Evolutionary conservation across 176 grass and related monocot genomes (phyloP).

Genomic region (Saccharum officinarum): DNA sequence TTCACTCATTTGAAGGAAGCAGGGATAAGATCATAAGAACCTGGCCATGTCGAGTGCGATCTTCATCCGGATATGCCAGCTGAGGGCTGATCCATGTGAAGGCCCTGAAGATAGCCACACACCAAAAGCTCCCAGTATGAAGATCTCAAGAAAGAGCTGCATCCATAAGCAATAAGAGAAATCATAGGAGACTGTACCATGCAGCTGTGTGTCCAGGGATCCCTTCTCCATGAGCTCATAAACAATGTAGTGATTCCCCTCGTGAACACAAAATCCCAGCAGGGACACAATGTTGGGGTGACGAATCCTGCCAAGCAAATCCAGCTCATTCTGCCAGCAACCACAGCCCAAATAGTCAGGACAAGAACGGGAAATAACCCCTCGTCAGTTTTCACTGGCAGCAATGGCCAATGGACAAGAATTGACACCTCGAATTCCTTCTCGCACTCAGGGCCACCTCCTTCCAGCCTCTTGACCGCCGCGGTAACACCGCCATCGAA

Average conservation of each 20-base stretch:
- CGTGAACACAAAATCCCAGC: constrained; percentile 85
- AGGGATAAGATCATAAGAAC: constrained; percentile 47
- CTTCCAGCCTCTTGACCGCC: constrained; percentile 73
- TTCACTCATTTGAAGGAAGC: constrained; percentile 18
- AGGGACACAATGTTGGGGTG: constrained; percentile 96
- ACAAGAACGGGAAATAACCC: neutral
- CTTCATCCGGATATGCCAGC: constrained; percentile 94
- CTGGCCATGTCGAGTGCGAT: constrained; percentile 91
- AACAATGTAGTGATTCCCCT: constrained; percentile 67
- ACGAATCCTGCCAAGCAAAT: constrained; percentile 85
- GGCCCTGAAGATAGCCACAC: constrained; percentile 61
- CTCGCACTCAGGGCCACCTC: constrained; percentile 58
- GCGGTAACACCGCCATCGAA: constrained; percentile 65
- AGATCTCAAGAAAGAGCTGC: constrained; percentile 57
- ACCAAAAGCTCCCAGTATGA: constrained; percentile 39
- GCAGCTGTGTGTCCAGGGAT: constrained; percentile 86
- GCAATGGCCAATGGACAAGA: neutral
- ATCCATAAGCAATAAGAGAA: constrained; percentile 40
- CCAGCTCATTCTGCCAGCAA: constrained; percentile 87
- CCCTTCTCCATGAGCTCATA: constrained; percentile 98
- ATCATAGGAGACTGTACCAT: constrained; percentile 65
- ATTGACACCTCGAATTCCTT: constrained; percentile 85
- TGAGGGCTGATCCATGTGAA: constrained; percentile 87
- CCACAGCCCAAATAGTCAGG: constrained; percentile 22
- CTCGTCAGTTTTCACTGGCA: neutral